Conservation (phyloP, 163 green algal species). For the Chlamydomonas reinhardtii region DNA sequence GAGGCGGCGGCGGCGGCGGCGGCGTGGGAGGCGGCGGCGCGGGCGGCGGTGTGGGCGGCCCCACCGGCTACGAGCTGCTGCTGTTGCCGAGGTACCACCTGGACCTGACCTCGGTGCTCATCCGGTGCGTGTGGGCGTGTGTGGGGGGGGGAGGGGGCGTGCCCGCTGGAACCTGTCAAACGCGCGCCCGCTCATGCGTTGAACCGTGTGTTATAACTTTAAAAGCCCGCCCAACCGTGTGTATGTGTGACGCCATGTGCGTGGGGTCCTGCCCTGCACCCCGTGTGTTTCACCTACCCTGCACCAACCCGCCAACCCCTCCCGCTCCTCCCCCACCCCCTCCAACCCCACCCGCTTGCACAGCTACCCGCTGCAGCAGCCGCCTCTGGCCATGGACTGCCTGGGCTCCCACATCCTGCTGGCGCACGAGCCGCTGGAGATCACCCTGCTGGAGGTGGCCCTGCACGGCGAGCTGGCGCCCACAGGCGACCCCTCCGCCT, state of each 20-base stretch:
- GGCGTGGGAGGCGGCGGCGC: conserved; percentile 17
- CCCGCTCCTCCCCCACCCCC: background rate
- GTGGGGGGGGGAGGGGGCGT: too few species aligned
- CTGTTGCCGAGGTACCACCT: conserved; percentile 87
- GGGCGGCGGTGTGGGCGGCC: background rate
- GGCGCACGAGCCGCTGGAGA: conserved; percentile 78
- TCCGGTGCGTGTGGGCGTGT: conserved; percentile 43
- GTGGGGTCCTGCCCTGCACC: too few species aligned
- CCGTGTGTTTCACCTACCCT: too few species aligned
- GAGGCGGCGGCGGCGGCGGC: conserved; percentile 51
- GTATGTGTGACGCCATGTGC: too few species aligned
- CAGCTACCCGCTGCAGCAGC: conserved; percentile 60
- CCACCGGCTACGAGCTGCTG: conserved; percentile 73
- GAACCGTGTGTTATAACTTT: too few species aligned
- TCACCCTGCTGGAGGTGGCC: conserved; percentile 78
- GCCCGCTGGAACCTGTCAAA: too few species aligned
- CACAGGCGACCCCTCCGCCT: conserved; percentile 54
- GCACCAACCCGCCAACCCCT: too few species aligned
- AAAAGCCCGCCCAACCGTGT: too few species aligned
- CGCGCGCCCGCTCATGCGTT: too few species aligned
- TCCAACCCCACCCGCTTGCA: background rate
- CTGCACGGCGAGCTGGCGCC: conserved; percentile 52
- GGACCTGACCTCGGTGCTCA: conserved; percentile 82
- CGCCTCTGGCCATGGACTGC: conserved; percentile 84
- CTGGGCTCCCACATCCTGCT: conserved; percentile 79